Conservation (phyloP, 2,329 filamentous ascomycete species). For the Trichothecium sympodiale region DNA sequence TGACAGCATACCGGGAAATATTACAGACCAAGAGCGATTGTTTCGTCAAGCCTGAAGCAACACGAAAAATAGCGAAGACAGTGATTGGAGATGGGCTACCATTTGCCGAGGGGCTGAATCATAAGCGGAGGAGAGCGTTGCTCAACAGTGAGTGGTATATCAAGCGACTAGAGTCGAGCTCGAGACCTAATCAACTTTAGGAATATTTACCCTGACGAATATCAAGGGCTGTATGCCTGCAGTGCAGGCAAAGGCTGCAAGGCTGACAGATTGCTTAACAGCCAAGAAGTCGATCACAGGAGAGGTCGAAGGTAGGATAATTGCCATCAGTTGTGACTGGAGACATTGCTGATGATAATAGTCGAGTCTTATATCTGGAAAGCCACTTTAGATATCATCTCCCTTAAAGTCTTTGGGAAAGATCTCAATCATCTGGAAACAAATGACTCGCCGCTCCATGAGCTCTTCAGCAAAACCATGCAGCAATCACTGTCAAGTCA, state of each 20-base stretch:
- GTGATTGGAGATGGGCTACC: constrained; percentile 20
- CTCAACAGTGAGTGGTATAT: constrained; percentile 17
- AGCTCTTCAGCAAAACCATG: constrained; percentile 13
- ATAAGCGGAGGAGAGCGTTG: constrained; percentile 21
- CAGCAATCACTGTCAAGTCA: constrained; percentile 13
- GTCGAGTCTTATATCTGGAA: constrained; percentile 18
- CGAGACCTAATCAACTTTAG: constrained; percentile 2
- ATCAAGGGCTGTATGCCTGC: constrained; percentile 17
- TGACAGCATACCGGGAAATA: constrained; percentile 11
- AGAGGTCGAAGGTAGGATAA: constrained; percentile 10
- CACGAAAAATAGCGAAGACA: constrained; percentile 13
- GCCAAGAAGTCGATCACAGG: constrained; percentile 7
- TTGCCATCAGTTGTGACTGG: not conserved
- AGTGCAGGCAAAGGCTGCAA: constrained; percentile 21
- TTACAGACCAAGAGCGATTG: constrained; percentile 13
- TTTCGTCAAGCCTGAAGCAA: constrained; percentile 16
- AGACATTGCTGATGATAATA: constrained; percentile 2
- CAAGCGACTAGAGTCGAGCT: not conserved
- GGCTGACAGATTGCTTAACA: constrained; percentile 13
- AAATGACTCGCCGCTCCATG: constrained; percentile 13
- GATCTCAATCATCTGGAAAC: constrained; percentile 21
- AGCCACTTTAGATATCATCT: constrained; percentile 22
- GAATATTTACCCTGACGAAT: constrained; percentile 18
- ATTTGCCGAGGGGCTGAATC: constrained; percentile 22
- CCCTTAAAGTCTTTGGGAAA: constrained; percentile 19